Base-by-base conservation (phyloP, 2,329 filamentous ascomycete genomes). In the Blastomyces silverae region DNA sequence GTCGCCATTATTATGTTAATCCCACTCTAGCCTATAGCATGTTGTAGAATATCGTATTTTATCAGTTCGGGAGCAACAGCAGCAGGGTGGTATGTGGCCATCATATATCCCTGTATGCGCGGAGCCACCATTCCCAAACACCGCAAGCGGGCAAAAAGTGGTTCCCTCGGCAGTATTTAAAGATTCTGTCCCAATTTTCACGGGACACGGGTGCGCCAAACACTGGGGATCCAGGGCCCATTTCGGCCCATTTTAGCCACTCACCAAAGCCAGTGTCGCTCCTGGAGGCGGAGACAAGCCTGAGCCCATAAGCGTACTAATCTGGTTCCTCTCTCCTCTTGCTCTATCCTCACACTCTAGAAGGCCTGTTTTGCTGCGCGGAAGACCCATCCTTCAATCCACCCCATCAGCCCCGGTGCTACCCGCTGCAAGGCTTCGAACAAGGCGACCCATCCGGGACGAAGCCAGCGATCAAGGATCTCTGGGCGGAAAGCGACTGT, bases 121-220 rank as follows among this genome's bases (percentile, higher is more conserved):
- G 17, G 46, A 53, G 22, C 5, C 28, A 31, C 22, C 50, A 28
- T 50, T 50, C 46, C 46, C 11, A 53, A 53, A 57, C n/a, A 22
- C 34, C 7, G 55, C 55, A 15, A n/a, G 55, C 28, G 50, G 56
- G 37, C n/a, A 28, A 22, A 7, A 8, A 15, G 37, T 42, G 34
- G 37, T 15, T 28, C 56, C 56, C 56, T 58, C 34, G 56, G 56
- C 56, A 58, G 31, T 58, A n/a, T 42, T 57, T 39, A 42, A 37
- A 50, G 57, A 60, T 46, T 61, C 34, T 13, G 39, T 28, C 58
- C 58, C 39, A 61, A 61, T 28, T 48, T 61, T 61, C 44, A 61
- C 58, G 39, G 58, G 25, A 48, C 22, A 46, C 25, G 15, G 57
- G 7, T 31, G 25, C 15, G n/a, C 58, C 58, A 31, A 59, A 59